Evolutionary conservation across 768 basidiomycete species (phyloP), one percentile per base, ranked within the genome.

Genomic region (Phaeotremella fagi): DNA sequence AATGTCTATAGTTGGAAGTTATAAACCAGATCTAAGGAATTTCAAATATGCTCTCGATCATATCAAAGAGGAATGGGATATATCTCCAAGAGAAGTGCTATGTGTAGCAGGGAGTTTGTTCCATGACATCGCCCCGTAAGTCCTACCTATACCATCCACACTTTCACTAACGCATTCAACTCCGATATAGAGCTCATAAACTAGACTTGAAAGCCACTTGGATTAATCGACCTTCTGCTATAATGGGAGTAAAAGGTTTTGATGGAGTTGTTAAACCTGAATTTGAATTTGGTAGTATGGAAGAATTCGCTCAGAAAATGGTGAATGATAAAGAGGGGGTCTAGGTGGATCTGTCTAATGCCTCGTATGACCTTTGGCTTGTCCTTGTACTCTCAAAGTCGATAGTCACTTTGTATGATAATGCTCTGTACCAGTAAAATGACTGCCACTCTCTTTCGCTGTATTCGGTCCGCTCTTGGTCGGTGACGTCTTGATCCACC

Each of bases 1-100:
- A 18, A 44, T 48, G 3, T n/a, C 33, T 22, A 12, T 37, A 64
- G 63, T 64, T 36, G 63, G 59, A 24, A 46, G 45, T 3, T 61
- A 64, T 45, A 64, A 64, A 36, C 63, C 63, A n/a, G 59, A 60
- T 31, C 35, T 58, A 18, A 24, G 63, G 1, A 64, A 61, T 49
- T 64, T 64, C 38, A 29, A 59, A 3, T 55, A 64, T 41, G 59
- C 54, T 23, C 49, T 64, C 18, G 45, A 61, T 28, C 12, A 38
- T 16, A 24, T 64, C 15, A 29, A 52, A 6, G 31, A 53, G n/a
- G 45, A 54, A n/a, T 60, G 52, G 42, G 54, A 45, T 22, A 54
- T 63, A 12, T 9, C 29, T 4, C 48, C 55, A n/a, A 29, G 49
- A 12, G 56, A 64, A 23, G 53, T 64, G 1, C 45, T 61, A 4